These are phyloP conservation scores for Dimocarpus longan DNA, from an alignment of 345 rosid species.

Conservation along the genomic window DNA sequence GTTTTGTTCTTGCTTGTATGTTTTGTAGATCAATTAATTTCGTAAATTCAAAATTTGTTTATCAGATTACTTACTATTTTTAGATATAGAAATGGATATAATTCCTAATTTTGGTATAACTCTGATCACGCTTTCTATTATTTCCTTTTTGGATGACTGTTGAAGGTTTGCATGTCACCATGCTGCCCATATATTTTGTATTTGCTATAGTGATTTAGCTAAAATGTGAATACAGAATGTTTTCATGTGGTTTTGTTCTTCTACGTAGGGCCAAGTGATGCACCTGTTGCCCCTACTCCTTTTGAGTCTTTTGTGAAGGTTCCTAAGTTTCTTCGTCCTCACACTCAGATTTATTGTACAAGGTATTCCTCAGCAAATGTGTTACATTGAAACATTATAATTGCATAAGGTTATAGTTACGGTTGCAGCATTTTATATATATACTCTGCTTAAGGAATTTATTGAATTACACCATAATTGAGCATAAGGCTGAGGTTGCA, in stretches of 20 bases:
- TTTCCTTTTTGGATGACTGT: not conserved
- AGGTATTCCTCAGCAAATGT: constrained; percentile 53
- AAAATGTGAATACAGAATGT: constrained; percentile 9
- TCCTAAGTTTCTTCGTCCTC: constrained; percentile 88
- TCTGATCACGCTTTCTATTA: not conserved
- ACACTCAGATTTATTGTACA: constrained; percentile 90
- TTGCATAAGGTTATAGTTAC: not conserved
- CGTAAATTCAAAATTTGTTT: too few species aligned
- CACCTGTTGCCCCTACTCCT: constrained; percentile 88
- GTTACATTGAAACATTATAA: not conserved
- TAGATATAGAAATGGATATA: not conserved
- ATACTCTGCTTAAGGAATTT: not conserved
- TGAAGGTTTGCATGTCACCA: not conserved
- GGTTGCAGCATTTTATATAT: not conserved
- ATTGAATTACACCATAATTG: not conserved
- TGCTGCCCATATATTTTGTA: not conserved
- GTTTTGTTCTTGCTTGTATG: not conserved
- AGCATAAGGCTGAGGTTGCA: not conserved
- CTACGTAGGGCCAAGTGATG: constrained; percentile 75
- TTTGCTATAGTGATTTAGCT: constrained; percentile 6
- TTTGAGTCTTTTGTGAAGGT: constrained; percentile 96
- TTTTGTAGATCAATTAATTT: not conserved
- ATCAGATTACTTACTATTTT: not conserved
- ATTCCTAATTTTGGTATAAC: not conserved
- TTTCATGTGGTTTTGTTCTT: constrained; percentile 22